phyloP scores from a whole-genome alignment of 768 basidiomycete species.

The Boletales sp. region DNA sequence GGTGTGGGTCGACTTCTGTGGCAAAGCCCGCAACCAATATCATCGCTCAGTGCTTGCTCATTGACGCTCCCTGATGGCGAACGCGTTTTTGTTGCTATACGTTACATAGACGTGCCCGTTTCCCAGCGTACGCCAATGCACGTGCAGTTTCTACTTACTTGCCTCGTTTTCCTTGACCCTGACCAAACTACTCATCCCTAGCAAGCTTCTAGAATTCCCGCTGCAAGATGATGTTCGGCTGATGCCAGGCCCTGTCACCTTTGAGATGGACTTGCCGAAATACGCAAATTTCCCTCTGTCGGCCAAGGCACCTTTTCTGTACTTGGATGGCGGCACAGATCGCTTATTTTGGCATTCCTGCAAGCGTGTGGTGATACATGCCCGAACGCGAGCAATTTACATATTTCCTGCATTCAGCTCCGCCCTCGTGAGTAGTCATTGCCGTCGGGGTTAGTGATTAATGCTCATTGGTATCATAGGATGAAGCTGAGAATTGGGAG shows the following conservation, averaged over 20 bases:
- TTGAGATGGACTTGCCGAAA: constrained; percentile 18
- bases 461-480: constrained; percentile 6
- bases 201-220: constrained; percentile 22
- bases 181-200: constrained; percentile 1
- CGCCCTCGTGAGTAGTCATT: constrained; percentile 8
- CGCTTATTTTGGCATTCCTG: constrained; percentile 4
- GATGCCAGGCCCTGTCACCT: constrained; percentile 10
- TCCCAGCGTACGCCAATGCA: constrained; percentile 17
- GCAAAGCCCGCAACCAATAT: constrained; percentile 10
- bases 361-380: constrained; percentile 15
- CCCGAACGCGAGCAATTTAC: constrained; percentile 14
- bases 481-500: neutral
- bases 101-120: constrained; percentile 14
- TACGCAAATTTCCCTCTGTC: constrained; percentile 15
- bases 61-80: constrained; percentile 13
- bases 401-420: constrained; percentile 16
- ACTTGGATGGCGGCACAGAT: constrained; percentile 15
- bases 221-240: constrained; percentile 10
- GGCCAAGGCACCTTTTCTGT: constrained; percentile 13
- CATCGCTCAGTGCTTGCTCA: constrained; percentile 18
- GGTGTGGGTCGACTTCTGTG: constrained; percentile 19
- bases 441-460: neutral
- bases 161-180: constrained; percentile 1
- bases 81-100: constrained; percentile 19
- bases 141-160: constrained; percentile 2